Evolutionary conservation across 257 asterid genomes (phyloP).

Genomic region (Solanum clarkiae): DNA sequence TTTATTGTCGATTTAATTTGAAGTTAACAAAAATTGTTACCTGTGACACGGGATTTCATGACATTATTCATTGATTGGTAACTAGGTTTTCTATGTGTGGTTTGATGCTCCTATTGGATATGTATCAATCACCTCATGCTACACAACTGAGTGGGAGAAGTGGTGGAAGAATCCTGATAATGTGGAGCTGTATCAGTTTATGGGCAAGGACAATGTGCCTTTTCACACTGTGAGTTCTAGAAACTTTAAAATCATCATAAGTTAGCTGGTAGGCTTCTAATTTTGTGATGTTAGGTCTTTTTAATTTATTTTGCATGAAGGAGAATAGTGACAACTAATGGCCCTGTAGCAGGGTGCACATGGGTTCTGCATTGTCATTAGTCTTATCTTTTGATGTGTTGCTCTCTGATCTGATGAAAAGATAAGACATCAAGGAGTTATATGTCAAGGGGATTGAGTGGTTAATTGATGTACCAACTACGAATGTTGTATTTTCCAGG

Average conservation of each 20-base stretch:
- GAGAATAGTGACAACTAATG: background rate
- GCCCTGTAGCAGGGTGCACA: background rate
- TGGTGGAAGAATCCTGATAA: conserved; percentile 99
- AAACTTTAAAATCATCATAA: background rate
- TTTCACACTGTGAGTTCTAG: conserved; percentile 75
- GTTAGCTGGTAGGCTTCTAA: background rate
- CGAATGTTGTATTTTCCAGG: conserved; percentile 30
- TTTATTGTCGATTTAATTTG: background rate
- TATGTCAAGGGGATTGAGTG: background rate
- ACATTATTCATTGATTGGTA: conserved; percentile 2
- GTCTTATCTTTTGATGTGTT: background rate
- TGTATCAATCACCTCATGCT: conserved; percentile 83
- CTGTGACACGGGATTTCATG: background rate
- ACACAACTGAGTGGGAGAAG: conserved; percentile 92
- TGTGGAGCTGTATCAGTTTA: conserved; percentile 93
- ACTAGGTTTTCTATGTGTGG: conserved; percentile 96
- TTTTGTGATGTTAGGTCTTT: background rate
- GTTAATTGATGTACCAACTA: background rate
- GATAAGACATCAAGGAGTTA: no score
- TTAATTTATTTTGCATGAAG: background rate
- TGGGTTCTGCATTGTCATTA: background rate
- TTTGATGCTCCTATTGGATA: conserved; percentile 98
- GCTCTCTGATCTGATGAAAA: background rate
- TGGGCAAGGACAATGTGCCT: conserved; percentile 99
- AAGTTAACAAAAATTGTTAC: background rate